phyloP scores from a whole-genome alignment of 2,329 filamentous ascomycete genomes.

The Sclerotinia trifoliorum region DNA sequence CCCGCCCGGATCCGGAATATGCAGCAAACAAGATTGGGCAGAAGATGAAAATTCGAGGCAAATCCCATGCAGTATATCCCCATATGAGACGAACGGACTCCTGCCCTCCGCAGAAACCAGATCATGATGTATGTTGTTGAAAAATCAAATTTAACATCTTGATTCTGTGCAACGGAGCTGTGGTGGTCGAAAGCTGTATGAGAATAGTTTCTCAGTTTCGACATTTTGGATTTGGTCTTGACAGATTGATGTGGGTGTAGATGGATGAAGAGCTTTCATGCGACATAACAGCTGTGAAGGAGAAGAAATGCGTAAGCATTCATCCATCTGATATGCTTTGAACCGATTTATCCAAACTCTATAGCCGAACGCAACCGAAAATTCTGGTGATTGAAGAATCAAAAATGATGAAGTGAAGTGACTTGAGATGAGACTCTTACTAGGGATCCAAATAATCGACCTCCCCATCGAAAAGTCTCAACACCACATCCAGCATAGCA shows the following conservation, averaged over 20 bases:
- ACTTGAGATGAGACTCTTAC: slow-evolving; percentile 25
- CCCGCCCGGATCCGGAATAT: background rate
- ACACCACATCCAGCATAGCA: slow-evolving; percentile 38
- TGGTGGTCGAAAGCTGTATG: background rate
- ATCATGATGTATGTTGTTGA: background rate
- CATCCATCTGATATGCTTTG: slow-evolving; percentile 25
- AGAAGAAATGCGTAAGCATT: slow-evolving; percentile 35
- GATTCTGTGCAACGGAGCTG: background rate
- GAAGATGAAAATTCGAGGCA: slow-evolving; percentile 27
- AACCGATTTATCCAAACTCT: background rate
- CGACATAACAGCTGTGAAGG: slow-evolving; percentile 32
- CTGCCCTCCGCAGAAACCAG: slow-evolving; percentile 24
- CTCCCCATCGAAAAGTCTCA: slow-evolving; percentile 37
- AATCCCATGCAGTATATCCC: slow-evolving; percentile 27
- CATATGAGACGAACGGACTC: slow-evolving; percentile 30
- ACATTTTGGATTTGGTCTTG: background rate
- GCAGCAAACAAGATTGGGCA: slow-evolving; percentile 13
- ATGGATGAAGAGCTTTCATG: slow-evolving; percentile 30
- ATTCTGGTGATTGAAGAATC: slow-evolving; percentile 16
- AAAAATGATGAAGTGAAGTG: slow-evolving; percentile 24
- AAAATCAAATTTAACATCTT: background rate
- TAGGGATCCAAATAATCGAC: slow-evolving; percentile 40
- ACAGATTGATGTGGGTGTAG: background rate
- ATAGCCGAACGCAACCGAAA: slow-evolving; percentile 9
- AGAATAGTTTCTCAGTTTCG: too few species aligned